Evolutionary conservation across 2,329 filamentous ascomycete genomes (phyloP), one percentile per base, ranked within the genome.

Genomic region (Cyclaneusma minus): DNA sequence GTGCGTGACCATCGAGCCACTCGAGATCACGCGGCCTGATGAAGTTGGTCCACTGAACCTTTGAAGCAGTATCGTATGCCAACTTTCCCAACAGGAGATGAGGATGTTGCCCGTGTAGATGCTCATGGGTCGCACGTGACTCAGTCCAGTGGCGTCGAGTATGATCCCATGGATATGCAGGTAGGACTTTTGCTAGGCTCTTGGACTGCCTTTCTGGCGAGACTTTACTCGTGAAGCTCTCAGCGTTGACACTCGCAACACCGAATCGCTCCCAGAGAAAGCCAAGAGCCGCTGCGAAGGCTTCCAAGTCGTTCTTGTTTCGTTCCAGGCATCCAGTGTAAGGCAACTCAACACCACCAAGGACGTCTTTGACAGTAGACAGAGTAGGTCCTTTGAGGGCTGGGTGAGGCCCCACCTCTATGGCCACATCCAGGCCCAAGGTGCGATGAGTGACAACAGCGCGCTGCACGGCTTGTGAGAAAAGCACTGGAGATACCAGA

Each of bases 121-220:
- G n/a, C 14, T 22, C 21, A 6, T 11, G 12, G 14, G 11, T 22
- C 21, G 60, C 36, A 4, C 58, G 48, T 10, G 56, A 54, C 31
- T 62, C 55, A 13, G 53, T 47, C 44, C 55, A 61, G 33, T 56
- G 48, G 1, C 36, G 30, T 14, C 51, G 48, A 2, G 50, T 48
- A 35, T 64, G 59, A 22, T 64, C 55, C 56, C 61, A 66, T 1
- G 54, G 49, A 29, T 66, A 67, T 1, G 39, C 30, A 1, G 62
- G 61, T 1, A 58, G 29, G 18, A 6, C 13, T 22, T n/a, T n/a
- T n/a, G n/a, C n/a, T 24, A 13, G n/a, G 13, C 4, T 4, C n/a
- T n/a, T n/a, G n/a, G n/a, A n/a, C n/a, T n/a, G n/a, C n/a, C n/a
- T n/a, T n/a, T n/a, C n/a, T n/a, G n/a, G n/a, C n/a, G n/a, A n/a